These are phyloP conservation scores for Zanthoxylum bungeanum DNA, from an alignment of 345 rosid genomes.

Conservation along the genomic window DNA sequence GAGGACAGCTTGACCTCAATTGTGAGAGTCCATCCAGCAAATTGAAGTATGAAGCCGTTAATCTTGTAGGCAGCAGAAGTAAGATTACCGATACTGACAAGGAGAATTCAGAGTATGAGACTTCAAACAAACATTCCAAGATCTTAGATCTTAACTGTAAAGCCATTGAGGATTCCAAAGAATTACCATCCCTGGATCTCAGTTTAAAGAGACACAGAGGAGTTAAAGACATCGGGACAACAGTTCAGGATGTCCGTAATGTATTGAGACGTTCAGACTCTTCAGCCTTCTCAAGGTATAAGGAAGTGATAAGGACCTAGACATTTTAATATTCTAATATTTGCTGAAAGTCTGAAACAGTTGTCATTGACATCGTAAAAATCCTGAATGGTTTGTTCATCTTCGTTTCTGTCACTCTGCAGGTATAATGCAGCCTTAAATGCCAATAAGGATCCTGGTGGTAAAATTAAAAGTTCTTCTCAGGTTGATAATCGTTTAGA, in stretches of 20 bases:
- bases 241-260: slow-evolving; percentile 41
- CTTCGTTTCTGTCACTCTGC: slow-evolving; percentile 8
- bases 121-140: slow-evolving; percentile 24
- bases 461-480: slow-evolving; percentile 27
- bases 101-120: slow-evolving; percentile 34
- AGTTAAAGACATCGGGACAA: slow-evolving; percentile 22
- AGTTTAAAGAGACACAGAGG: slow-evolving; percentile 40
- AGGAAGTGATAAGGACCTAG: background rate
- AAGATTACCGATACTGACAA: slow-evolving; percentile 21
- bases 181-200: slow-evolving; percentile 24
- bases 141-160: slow-evolving; percentile 31
- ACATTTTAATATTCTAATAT: background rate
- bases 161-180: slow-evolving; percentile 29
- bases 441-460: slow-evolving; percentile 28
- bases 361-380: background rate
- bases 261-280: slow-evolving; percentile 49
- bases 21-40: slow-evolving; percentile 29
- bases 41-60: slow-evolving; percentile 26
- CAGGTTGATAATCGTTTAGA: slow-evolving; percentile 22
- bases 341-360: background rate
- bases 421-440: slow-evolving; percentile 45
- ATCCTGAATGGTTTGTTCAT: slow-evolving; percentile 6
- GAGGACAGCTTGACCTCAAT: slow-evolving; percentile 30
- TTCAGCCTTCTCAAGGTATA: slow-evolving; percentile 59
- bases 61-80: slow-evolving; percentile 14